Evolutionary conservation across 1,284 basidiomycete species (phyloP), one percentile per base, ranked within the genome.

Genomic region (Rhodotorula sp.): DNA sequence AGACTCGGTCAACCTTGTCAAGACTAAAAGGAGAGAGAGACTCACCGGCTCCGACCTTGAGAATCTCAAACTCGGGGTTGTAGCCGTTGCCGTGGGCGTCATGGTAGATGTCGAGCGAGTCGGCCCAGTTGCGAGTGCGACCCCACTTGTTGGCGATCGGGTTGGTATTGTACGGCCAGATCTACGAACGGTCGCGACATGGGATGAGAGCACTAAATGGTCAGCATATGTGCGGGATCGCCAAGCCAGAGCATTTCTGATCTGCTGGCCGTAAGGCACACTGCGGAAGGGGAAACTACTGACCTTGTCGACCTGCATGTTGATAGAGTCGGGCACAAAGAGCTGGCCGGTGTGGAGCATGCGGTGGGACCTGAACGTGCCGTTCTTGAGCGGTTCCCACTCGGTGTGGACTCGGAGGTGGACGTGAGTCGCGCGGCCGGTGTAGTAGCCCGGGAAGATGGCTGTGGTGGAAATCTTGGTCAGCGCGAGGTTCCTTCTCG

Each of bases 391-490:
- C 20, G 78, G 77, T 22, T 77, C 75, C 80, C 80, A 83, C 60
- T 82, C 79, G 55, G 80, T 78, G 79, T 81, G 80, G 44, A 82
- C 78, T 67, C 80, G 80, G 62, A 81, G 76, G 77, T 83, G 82
- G 48, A 83, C 80, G 74, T 82, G 77, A 17, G 75, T 75, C 0
- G 77, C 75, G 10, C 77, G 76, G 42, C 73, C 76, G 17, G 70
- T 73, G 70, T 74, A 73, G 71, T 73, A 75, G 33, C 71, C 89
- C 14, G 89, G 88, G 82, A 87, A 89, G 75, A 89, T 87, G 29
- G 85, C 61, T 62, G 51, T 14, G 22, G 3, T 10, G 85, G 17
- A 45, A 33, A 1, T 6, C 22, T 33, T 29, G 26, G 53, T 22
- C 51, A 55, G 45, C n/a, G 22, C 3, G 30, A 18, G 12, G 3